A percentile compares a stretch with the other conserved stretches of the same genome.
Evolutionary conservation across 2,329 filamentous ascomycete species (phyloP).

Genomic region (Apiospora arundinis): DNA sequence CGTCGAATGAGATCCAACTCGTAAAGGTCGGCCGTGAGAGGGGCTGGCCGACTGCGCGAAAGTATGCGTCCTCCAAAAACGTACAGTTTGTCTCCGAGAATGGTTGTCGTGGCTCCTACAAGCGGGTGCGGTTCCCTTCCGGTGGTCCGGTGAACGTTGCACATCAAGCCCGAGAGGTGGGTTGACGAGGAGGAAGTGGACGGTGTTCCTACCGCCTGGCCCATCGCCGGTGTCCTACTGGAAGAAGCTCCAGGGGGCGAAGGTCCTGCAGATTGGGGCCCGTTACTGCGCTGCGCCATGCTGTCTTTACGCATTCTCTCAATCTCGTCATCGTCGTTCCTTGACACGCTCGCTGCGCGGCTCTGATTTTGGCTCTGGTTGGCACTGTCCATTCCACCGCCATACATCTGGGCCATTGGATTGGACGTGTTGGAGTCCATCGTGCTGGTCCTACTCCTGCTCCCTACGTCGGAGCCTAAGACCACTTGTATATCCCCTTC

Average conservation of each 20-base stretch:
- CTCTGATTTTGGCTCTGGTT: constrained; percentile 51
- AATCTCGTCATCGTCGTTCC: constrained; percentile 52
- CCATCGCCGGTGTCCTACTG: constrained; percentile 43
- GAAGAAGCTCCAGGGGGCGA: constrained; percentile 58
- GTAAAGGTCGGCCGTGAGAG: constrained; percentile 89
- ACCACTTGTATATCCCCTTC: constrained; percentile 37
- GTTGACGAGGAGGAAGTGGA: constrained; percentile 56
- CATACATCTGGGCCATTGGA: constrained; percentile 45
- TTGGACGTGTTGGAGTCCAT: constrained; percentile 53
- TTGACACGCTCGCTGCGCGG: constrained; percentile 48
- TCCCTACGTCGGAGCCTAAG: not conserved
- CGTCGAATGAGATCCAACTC: constrained; percentile 89
- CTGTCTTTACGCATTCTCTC: constrained; percentile 50
- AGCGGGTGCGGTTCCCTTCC: constrained; percentile 89
- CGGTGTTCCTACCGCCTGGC: constrained; percentile 49
- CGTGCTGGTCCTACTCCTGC: constrained; percentile 42
- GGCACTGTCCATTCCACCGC: constrained; percentile 44
- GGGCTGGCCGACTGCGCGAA: constrained; percentile 79
- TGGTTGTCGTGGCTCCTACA: constrained; percentile 93
- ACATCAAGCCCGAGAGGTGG: constrained; percentile 71
- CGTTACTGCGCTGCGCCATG: constrained; percentile 58
- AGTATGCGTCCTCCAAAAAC: constrained; percentile 93
- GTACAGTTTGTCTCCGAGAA: constrained; percentile 93
- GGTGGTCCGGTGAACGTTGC: constrained; percentile 82
- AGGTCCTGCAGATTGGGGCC: constrained; percentile 60